Evolutionary conservation across 2,329 filamentous ascomycete genomes (phyloP), one percentile per base, ranked within the genome.

Genomic region (Cercospora sp.): DNA sequence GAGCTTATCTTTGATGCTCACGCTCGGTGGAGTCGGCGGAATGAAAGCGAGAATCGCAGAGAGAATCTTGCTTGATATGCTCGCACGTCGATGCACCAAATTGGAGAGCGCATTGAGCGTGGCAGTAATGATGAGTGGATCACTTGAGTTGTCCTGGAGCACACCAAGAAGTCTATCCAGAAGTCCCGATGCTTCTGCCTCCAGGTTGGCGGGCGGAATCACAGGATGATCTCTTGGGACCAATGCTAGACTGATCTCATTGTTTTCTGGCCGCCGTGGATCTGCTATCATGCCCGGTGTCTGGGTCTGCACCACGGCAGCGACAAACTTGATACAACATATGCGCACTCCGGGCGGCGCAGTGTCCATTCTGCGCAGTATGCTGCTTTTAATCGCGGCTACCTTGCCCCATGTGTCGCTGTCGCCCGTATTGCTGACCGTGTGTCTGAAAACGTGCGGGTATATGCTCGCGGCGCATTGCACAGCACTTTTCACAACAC

Each of bases 321-420:
- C 94, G 42, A 93, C 90, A 79, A 99, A 99, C 80, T 99, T 99
- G 85, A 98, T 90, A 82, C 95, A 98, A 84, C 93, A 97, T 79
- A 98, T 90, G 75, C 90, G 90, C 71, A 98, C 88, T 2, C 92
- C 90, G 12, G 90, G 86, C 13, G 88, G 83, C 18, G 92, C 90
- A 53, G 84, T 87, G 74, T 97, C 94, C 94, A 96, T 97, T 76
- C 95, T 89, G 68, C 88, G 89, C 68, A 99, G 81, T 73, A 99
- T 95, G 75, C 90, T 91, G 65, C 91, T 88, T 83, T 99, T 99
- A 81, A 98, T 94, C 10, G 89, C 87, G 64, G 88, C 86, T 88
- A 98, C 96, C 72, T 90, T 88, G 77, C 95, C 91, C 95, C 95
- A 99, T 57, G 90, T 89, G 67, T 90, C 85, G 48, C 84, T 85